Evolutionary conservation across 768 basidiomycete species (phyloP).

Genomic region (Podaxis sp.): DNA sequence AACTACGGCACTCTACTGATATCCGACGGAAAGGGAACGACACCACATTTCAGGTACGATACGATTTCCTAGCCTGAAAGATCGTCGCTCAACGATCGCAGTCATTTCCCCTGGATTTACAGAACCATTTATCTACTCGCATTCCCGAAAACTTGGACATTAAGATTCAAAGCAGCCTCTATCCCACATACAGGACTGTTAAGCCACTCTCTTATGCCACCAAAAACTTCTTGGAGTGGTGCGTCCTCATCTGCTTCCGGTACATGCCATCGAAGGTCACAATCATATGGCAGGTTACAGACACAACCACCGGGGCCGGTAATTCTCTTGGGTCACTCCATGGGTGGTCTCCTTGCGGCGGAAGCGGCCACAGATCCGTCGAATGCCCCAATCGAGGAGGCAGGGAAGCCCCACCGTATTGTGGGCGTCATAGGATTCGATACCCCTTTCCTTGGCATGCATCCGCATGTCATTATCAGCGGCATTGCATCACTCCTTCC

Average conservation of each 20-base stretch:
- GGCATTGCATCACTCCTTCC: slow-evolving; percentile 53
- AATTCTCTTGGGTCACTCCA: slow-evolving; percentile 53
- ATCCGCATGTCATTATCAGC: slow-evolving; percentile 54
- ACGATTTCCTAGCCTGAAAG: background rate
- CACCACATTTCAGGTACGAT: slow-evolving; percentile 49
- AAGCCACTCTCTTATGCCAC: slow-evolving; percentile 49
- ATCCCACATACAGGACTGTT: slow-evolving; percentile 57
- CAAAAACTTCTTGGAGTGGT: slow-evolving; percentile 55
- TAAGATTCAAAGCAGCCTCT: slow-evolving; percentile 42
- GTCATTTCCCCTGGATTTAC: slow-evolving; percentile 54
- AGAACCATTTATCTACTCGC: slow-evolving; percentile 32
- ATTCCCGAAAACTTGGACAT: slow-evolving; percentile 32
- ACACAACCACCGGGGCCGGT: slow-evolving; percentile 53
- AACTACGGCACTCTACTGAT: background rate
- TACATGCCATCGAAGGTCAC: background rate
- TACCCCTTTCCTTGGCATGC: slow-evolving; percentile 57
- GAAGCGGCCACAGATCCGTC: slow-evolving; percentile 46
- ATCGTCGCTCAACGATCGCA: slow-evolving; percentile 15
- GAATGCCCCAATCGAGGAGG: slow-evolving; percentile 25
- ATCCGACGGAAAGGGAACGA: slow-evolving; percentile 38
- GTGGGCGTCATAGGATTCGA: slow-evolving; percentile 55
- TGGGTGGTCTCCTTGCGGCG: slow-evolving; percentile 57
- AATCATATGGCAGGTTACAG: slow-evolving; percentile 34
- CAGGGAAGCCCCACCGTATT: slow-evolving; percentile 36
- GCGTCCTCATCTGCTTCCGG: slow-evolving; percentile 9